A percentile compares a stretch with the other conserved stretches of the same genome.
phyloP scores from a whole-genome alignment of 306 rosid genomes.

The Trichosanthes cucumerina region DNA sequence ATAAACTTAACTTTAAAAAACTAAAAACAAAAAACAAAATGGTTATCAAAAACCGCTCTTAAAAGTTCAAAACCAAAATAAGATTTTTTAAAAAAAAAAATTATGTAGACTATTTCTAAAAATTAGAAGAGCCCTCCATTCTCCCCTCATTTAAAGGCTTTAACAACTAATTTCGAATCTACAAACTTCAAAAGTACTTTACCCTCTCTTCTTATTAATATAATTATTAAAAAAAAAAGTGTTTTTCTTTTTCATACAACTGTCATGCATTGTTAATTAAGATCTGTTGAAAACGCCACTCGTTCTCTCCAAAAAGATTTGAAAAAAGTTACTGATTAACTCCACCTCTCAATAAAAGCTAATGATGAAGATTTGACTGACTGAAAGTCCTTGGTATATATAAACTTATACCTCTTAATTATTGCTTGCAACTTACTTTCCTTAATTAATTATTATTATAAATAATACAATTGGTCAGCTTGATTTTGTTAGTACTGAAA shows the following conservation, averaged over 20 bases:
- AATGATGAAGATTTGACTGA: background rate
- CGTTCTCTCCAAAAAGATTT: background rate
- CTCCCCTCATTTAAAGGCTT: background rate
- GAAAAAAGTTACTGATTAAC: background rate
- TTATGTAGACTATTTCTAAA: background rate
- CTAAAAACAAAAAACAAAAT: too few relatives aligned
- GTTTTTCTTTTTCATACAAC: slow-evolving; percentile 20
- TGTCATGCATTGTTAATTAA: slow-evolving; percentile 37
- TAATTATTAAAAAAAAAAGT: background rate
- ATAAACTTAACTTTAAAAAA: too few relatives aligned
- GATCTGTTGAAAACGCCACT: background rate
- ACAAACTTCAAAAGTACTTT: background rate
- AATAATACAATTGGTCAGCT: background rate
- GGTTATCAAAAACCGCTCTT: too few relatives aligned
- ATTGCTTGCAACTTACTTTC: background rate
- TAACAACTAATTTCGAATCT: too few relatives aligned
- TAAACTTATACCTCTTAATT: background rate
- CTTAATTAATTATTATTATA: background rate
- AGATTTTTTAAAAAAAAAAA: too few relatives aligned
- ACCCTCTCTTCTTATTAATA: slow-evolving; percentile 22
- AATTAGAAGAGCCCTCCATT: background rate
- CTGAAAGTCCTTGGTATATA: background rate
- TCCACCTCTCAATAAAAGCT: background rate
- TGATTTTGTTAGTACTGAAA: background rate
- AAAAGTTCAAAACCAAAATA: too few relatives aligned